A percentile compares a stretch with the other conserved stretches of the same genome.
Evolutionary conservation across 805 yeast genomes (phyloP).

Genomic region (Ogataea chonburiensis): DNA sequence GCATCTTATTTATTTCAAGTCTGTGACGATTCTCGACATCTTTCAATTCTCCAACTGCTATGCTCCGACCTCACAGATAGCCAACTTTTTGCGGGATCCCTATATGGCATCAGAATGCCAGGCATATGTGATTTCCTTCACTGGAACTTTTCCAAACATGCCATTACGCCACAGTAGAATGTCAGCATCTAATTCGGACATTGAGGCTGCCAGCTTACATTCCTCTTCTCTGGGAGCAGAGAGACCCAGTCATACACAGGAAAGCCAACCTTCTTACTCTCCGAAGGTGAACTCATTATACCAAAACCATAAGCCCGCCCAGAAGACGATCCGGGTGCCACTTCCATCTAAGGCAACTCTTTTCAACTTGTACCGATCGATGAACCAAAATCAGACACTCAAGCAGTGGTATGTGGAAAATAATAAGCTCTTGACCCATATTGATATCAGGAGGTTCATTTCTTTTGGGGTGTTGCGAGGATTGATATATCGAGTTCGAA

Average conservation of each 20-base stretch:
- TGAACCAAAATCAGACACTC: conserved; percentile 74
- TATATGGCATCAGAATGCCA: conserved; percentile 81
- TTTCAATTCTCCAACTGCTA: conserved; percentile 88
- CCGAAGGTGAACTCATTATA: conserved; percentile 14
- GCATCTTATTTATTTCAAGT: conserved; percentile 85
- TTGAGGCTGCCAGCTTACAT: conserved; percentile 22
- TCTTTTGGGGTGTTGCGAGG: conserved; percentile 86
- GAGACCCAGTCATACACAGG: conserved; percentile 12
- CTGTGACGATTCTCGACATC: conserved; percentile 78
- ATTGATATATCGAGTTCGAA: conserved; percentile 73
- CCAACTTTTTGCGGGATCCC: conserved; percentile 61
- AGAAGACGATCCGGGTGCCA: conserved; percentile 16
- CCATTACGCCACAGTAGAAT: conserved; percentile 34
- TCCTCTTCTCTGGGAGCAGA: conserved; percentile 15
- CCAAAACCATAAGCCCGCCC: conserved; percentile 5
- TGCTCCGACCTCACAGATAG: conserved; percentile 81
- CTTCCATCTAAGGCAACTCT: conserved; percentile 65
- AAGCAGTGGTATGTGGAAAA: conserved; percentile 82
- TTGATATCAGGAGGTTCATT: conserved; percentile 82
- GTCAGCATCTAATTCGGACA: conserved; percentile 28
- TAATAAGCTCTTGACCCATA: conserved; percentile 50
- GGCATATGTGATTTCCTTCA: conserved; percentile 61
- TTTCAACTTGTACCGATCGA: conserved; percentile 71
- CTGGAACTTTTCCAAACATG: conserved; percentile 35
- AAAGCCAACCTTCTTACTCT: conserved; percentile 11